Evolutionary conservation across 2,329 filamentous ascomycete genomes (phyloP).

Genomic region (Ceratocystis diversiconidia): DNA sequence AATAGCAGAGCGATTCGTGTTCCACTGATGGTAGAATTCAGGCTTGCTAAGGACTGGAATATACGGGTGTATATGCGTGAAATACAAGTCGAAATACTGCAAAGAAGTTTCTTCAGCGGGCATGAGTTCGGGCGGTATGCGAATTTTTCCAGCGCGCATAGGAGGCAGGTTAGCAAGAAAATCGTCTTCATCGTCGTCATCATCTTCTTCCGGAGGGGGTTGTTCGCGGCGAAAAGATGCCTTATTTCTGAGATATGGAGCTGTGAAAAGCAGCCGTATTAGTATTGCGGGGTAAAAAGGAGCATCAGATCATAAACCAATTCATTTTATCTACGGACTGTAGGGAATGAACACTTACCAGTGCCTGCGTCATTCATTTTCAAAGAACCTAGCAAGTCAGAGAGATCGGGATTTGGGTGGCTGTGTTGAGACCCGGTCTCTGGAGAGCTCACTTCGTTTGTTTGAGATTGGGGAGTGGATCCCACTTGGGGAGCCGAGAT

Average conservation of each 20-base stretch:
- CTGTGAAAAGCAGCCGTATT: slow-evolving; percentile 29
- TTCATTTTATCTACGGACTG: not conserved
- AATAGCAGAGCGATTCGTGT: slow-evolving; percentile 63
- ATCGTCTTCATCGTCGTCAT: slow-evolving; percentile 58
- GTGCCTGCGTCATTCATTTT: slow-evolving; percentile 79
- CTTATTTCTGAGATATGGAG: slow-evolving; percentile 68
- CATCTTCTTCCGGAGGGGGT: slow-evolving; percentile 55
- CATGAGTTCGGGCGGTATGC: slow-evolving; percentile 88
- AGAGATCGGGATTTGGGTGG: slow-evolving; percentile 56
- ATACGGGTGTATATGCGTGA: slow-evolving; percentile 81
- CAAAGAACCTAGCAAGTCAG: slow-evolving; percentile 69
- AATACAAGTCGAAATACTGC: slow-evolving; percentile 82
- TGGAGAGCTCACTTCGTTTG: slow-evolving; percentile 26
- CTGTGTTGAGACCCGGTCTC: slow-evolving; percentile 44
- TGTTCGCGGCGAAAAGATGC: slow-evolving; percentile 37
- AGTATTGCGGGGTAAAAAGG: not conserved
- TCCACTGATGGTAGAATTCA: slow-evolving; percentile 82
- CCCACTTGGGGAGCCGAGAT: slow-evolving; percentile 8
- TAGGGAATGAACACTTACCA: slow-evolving; percentile 38
- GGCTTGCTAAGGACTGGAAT: slow-evolving; percentile 75
- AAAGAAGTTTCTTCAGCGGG: slow-evolving; percentile 69
- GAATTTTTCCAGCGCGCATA: slow-evolving; percentile 55
- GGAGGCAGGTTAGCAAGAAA: slow-evolving; percentile 56
- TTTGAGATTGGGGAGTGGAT: slow-evolving; percentile 9
- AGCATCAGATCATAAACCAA: not conserved